Evolutionary conservation across 1,284 basidiomycete genomes (phyloP).

Genomic region (Rhodotorula sp.): DNA sequence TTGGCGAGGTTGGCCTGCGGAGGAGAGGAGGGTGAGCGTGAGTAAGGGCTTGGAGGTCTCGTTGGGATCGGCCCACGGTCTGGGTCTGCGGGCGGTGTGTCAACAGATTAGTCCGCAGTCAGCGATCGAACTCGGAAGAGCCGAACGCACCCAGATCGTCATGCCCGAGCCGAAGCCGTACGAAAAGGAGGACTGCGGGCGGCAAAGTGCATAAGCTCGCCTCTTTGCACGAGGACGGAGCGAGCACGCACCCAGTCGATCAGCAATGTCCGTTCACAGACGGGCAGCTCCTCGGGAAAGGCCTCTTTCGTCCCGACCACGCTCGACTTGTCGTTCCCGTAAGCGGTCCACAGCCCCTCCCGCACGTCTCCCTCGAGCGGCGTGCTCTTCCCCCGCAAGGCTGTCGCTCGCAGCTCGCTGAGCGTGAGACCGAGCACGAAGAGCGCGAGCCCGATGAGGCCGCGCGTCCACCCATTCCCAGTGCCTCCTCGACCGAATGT

Average conservation of each 20-base stretch:
- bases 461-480: too few species aligned
- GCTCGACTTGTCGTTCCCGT: neutral
- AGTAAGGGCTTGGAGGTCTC: neutral
- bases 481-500: too few species aligned
- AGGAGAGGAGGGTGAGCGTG: neutral
- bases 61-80: too few species aligned
- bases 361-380: neutral
- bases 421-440: too few species aligned
- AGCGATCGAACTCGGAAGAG: too few species aligned
- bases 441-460: too few species aligned
- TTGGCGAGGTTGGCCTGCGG: conserved; percentile 8
- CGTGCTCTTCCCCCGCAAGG: too few species aligned
- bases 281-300: neutral
- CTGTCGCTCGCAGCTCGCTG: too few species aligned
- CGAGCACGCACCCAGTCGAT: conserved; percentile 16
- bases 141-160: neutral
- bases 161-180: conserved; percentile 18
- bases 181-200: conserved; percentile 1
- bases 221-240: neutral
- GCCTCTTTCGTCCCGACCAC: neutral
- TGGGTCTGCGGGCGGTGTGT: too few species aligned
- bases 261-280: conserved; percentile 18
- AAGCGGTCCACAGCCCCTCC: neutral
- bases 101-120: too few species aligned
- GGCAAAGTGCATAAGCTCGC: too few species aligned